These are phyloP conservation scores for Hygrophorus russula DNA, from an alignment of 768 basidiomycete genomes.

Conservation along the genomic window DNA sequence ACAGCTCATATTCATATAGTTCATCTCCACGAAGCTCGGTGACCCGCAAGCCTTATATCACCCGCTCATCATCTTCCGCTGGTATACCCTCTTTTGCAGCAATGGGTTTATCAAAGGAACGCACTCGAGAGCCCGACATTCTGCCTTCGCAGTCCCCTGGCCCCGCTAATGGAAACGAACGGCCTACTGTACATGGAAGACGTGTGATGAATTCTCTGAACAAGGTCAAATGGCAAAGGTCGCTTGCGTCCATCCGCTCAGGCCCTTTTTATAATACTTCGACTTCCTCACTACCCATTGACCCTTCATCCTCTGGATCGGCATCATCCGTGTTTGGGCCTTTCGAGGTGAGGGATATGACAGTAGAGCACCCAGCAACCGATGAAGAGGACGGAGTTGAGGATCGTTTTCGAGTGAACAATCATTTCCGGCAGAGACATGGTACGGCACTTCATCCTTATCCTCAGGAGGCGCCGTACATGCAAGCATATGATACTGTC, in stretches of 20 bases:
- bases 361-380: too few relatives aligned
- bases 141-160: too few relatives aligned
- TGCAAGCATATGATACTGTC: slow-evolving; percentile 54
- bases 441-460: slow-evolving; percentile 48
- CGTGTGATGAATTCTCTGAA: too few relatives aligned
- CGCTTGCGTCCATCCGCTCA: slow-evolving; percentile 2
- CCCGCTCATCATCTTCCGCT: not conserved
- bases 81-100: not conserved
- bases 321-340: too few relatives aligned
- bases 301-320: too few relatives aligned
- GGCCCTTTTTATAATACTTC: too few relatives aligned
- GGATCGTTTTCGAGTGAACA: slow-evolving; percentile 14
- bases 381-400: slow-evolving; percentile 13
- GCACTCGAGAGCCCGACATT: not conserved
- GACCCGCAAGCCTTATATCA: not conserved
- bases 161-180: too few relatives aligned
- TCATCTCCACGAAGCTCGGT: not conserved
- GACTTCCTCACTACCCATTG: too few relatives aligned
- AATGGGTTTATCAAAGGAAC: not conserved
- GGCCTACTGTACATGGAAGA: too few relatives aligned
- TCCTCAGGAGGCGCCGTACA: slow-evolving; percentile 39
- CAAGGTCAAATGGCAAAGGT: not conserved
- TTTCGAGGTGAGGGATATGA: too few relatives aligned
- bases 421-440: slow-evolving; percentile 6
- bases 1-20: not conserved